Percentiles rank a stretch among this genome's conserved stretches.
Conservation (phyloP, 2,329 filamentous ascomycete genomes). For the Bipolaris bicolor region DNA sequence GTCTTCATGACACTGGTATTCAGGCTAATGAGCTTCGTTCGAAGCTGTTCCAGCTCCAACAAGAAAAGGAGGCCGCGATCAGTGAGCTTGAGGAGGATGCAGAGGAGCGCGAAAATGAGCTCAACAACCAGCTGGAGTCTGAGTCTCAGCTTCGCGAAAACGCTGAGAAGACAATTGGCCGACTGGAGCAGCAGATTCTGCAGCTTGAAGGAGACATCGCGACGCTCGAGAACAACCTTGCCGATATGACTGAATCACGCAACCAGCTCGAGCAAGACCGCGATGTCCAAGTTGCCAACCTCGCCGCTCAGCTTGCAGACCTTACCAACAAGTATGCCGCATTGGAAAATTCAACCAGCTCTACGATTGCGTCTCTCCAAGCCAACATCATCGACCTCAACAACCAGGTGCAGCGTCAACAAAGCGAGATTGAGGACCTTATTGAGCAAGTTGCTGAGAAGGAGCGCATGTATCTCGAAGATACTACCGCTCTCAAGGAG, state of each 20-base stretch:
- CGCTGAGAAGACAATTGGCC: conserved; percentile 46
- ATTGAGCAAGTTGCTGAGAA: conserved; percentile 33
- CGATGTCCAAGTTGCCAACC: conserved; percentile 42
- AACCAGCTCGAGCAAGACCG: conserved; percentile 41
- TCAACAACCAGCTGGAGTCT: conserved; percentile 46
- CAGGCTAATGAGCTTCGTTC: conserved; percentile 57
- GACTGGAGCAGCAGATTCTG: conserved; percentile 43
- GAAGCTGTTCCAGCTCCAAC: conserved; percentile 56
- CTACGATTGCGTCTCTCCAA: conserved; percentile 40
- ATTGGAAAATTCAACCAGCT: conserved; percentile 40
- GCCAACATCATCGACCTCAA: conserved; percentile 51
- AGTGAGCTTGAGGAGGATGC: conserved; percentile 46
- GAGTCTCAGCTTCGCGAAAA: conserved; percentile 49
- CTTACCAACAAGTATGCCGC: conserved; percentile 39
- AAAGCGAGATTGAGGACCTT: conserved; percentile 49
- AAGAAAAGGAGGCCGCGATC: conserved; percentile 50
- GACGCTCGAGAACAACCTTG: conserved; percentile 29
- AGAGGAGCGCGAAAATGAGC: conserved; percentile 49
- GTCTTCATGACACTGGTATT: conserved; percentile 50
- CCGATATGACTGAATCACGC: conserved; percentile 37
- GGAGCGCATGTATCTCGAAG: conserved; percentile 34
- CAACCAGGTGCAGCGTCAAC: conserved; percentile 48
- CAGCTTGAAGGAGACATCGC: conserved; percentile 45
- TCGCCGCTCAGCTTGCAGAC: conserved; percentile 45
- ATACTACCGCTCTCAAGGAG: conserved; percentile 33